Evolutionary conservation across 2,329 filamentous ascomycete species (phyloP).

Genomic region (Coniochaeta sp.): DNA sequence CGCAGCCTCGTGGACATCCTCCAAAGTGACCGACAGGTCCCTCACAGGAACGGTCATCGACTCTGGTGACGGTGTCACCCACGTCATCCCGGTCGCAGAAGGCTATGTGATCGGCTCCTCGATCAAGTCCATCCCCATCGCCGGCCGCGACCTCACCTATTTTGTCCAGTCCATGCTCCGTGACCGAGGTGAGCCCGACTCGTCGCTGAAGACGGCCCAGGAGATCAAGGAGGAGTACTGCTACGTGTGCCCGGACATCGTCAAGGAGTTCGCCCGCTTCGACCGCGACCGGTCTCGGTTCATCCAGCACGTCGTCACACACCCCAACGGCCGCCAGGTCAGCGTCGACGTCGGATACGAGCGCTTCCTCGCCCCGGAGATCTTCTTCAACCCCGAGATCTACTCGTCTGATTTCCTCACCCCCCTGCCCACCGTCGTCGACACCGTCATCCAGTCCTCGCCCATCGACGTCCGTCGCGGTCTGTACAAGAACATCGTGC

Average conservation of each 20-base stretch:
- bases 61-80: constrained; percentile 96
- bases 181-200: constrained; percentile 94
- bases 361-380: constrained; percentile 94
- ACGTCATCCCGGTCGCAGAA: constrained; percentile 97
- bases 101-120: constrained; percentile 98
- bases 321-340: constrained; percentile 78
- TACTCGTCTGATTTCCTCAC: constrained; percentile 98
- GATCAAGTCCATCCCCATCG: constrained; percentile 98
- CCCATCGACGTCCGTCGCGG: constrained; percentile 96
- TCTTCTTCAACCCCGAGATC: constrained; percentile 99
- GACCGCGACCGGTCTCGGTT: constrained; percentile 90
- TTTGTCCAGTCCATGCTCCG: constrained; percentile 95
- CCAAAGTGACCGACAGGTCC: constrained; percentile 93
- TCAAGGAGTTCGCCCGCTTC: constrained; percentile 95
- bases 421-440: constrained; percentile 87
- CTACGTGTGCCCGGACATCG: constrained; percentile 96
- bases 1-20: constrained; percentile 96
- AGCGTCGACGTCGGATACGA: constrained; percentile 94
- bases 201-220: constrained; percentile 93
- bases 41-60: constrained; percentile 97
- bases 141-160: constrained; percentile 96
- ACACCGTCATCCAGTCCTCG: constrained; percentile 93
- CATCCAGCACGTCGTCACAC: constrained; percentile 78
- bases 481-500: constrained; percentile 98
- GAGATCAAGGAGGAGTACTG: constrained; percentile 99